These are phyloP conservation scores for Kwoniella mangroviensis DNA, from an alignment of 768 basidiomycete genomes.

Conservation along the genomic window DNA sequence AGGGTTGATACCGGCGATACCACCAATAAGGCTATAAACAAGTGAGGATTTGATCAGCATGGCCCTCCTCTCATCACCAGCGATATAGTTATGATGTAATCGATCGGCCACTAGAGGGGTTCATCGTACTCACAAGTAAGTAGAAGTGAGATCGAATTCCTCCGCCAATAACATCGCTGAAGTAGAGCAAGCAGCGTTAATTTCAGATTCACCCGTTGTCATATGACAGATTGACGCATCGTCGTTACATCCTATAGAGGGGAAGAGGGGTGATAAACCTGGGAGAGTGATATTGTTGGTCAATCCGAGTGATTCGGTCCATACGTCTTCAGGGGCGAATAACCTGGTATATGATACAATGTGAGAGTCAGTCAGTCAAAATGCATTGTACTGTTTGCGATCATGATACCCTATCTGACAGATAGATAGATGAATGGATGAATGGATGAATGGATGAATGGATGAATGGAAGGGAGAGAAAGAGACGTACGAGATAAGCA, in stretches of 20 bases:
- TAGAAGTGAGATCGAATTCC: slow-evolving; percentile 58
- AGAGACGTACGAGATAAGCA: slow-evolving; percentile 43
- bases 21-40: slow-evolving; percentile 51
- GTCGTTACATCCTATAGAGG: slow-evolving; percentile 58
- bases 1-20: slow-evolving; percentile 61
- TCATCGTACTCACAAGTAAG: slow-evolving; percentile 58
- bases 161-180: slow-evolving; percentile 56
- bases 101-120: not conserved
- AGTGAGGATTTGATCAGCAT: slow-evolving; percentile 4
- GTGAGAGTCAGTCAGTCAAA: not conserved
- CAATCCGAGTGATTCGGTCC: slow-evolving; percentile 46
- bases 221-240: slow-evolving; percentile 58
- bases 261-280: slow-evolving; percentile 60
- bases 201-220: slow-evolving; percentile 60
- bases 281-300: slow-evolving; percentile 58
- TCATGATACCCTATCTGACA: no score
- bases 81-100: no score
- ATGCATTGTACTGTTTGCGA: not conserved
- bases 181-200: slow-evolving; percentile 60
- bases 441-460: no score
- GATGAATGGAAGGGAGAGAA: no score
- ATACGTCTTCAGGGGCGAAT: slow-evolving; percentile 52
- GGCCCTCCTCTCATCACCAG: not conserved
- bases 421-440: no score
- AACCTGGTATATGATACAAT: slow-evolving; percentile 17